Evolutionary conservation across 257 asterid species (phyloP).

Genomic region (Eucommia ulmoides): DNA sequence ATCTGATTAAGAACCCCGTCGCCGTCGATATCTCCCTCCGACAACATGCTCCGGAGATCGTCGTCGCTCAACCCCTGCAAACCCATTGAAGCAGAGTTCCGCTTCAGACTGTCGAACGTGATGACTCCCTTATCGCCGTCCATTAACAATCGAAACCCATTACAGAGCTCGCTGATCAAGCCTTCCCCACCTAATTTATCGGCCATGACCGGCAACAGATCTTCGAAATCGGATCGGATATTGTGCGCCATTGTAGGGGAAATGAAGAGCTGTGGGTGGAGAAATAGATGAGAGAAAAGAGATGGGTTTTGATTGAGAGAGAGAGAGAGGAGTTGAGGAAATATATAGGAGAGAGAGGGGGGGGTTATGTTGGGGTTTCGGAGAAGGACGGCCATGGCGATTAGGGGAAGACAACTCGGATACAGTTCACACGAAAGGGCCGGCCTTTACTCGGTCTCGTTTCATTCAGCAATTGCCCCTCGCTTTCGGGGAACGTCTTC

Average conservation of each 20-base stretch:
- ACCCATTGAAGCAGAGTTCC: constrained; percentile 34
- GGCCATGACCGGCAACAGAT: constrained; percentile 45
- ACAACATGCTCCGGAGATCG: constrained; percentile 34
- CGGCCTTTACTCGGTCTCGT: neutral
- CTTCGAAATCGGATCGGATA: constrained; percentile 24
- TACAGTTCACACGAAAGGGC: neutral
- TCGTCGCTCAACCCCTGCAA: constrained; percentile 32
- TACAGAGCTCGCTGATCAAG: constrained; percentile 38
- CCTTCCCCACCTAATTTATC: constrained; percentile 51
- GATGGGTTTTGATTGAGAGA: neutral
- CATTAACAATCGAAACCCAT: constrained; percentile 37
- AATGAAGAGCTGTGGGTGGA: neutral
- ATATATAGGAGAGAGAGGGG: too few species aligned
- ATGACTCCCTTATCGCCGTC: constrained; percentile 34
- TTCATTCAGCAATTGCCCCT: neutral
- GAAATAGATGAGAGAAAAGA: too few species aligned
- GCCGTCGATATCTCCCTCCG: constrained; percentile 51
- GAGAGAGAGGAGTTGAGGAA: neutral
- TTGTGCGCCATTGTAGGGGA: constrained; percentile 15
- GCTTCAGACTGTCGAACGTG: constrained; percentile 38
- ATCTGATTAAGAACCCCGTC: constrained; percentile 51
- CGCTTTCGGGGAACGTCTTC: neutral
- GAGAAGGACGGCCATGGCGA: too few species aligned
- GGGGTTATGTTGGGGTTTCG: too few species aligned
- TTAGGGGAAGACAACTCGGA: neutral